Percentiles rank a stretch among this genome's conserved stretches.
These are phyloP conservation scores for Alternaria tenuissima DNA, from an alignment of 2,329 filamentous ascomycete genomes.

Conservation along the genomic window DNA sequence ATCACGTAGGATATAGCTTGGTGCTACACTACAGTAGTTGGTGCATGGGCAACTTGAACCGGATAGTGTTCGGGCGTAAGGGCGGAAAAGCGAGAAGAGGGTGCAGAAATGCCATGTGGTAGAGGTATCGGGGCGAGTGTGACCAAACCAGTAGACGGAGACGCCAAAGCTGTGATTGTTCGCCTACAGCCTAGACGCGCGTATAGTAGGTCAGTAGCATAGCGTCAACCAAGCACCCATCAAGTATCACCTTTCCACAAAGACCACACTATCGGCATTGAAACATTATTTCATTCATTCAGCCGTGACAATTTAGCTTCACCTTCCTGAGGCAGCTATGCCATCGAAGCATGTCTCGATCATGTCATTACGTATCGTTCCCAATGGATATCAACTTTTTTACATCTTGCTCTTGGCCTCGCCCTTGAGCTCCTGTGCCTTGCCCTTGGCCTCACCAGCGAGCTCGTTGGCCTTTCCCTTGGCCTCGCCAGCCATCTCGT, in stretches of 20 bases:
- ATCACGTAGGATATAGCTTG: background rate
- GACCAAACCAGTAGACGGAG: too few species aligned
- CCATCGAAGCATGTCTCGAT: background rate
- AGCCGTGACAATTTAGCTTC: background rate
- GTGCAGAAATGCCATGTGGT: too few species aligned
- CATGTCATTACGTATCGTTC: slow-evolving; percentile 6
- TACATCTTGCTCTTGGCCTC: slow-evolving; percentile 59
- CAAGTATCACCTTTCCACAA: background rate
- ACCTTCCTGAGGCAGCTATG: background rate
- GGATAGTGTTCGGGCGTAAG: too few species aligned
- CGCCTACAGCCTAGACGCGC: too few species aligned
- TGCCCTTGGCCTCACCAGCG: slow-evolving; percentile 54
- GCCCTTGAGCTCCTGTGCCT: slow-evolving; percentile 52
- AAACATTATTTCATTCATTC: slow-evolving; percentile 15
- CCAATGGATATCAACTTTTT: background rate
- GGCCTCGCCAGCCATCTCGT: slow-evolving; percentile 51
- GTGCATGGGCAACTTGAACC: background rate
- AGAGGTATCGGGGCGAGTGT: too few species aligned
- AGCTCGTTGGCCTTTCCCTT: slow-evolving; percentile 58
- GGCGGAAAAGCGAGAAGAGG: too few species aligned
- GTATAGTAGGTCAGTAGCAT: background rate
- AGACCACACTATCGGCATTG: background rate
- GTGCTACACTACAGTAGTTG: background rate
- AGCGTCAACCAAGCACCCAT: background rate
- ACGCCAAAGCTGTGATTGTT: too few species aligned